Evolutionary conservation across 192 early-diverging fungal species (phyloP), one percentile per base, ranked within the genome.

Genomic region (Backusella circina): DNA sequence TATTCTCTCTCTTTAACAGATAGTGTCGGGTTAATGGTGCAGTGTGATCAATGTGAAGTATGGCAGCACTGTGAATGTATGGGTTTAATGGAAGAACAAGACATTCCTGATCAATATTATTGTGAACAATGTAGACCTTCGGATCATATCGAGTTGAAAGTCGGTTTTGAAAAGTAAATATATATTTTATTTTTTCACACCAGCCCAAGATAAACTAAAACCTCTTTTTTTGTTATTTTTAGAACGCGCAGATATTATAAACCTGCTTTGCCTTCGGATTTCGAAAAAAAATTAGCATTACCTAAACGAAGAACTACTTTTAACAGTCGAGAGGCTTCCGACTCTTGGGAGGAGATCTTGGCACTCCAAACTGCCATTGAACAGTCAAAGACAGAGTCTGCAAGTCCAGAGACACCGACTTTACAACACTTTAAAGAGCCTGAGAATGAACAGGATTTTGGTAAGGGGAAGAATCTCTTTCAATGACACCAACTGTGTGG

Each of bases 11-110:
- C 21, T 26, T 26, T 41, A 41, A 30, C 9, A 84, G 87, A 85
- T 65, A 82, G 93, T 81, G 84, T 89, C 70, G 86, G 89, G 50
- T 84, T 91, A 70, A 96, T 96, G 96, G 94, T 98, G 30, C 94
- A 97, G 81, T 98, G 96, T 83, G 96, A 98, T 76, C 85, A 89
- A 10, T 98, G 96, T 85, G 86, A 91, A 67, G 93, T 95, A 1
- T 98, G 96, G 96, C 96, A 98, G 81, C 96, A 98, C 78, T 92
- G 92, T 66, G 89, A 92, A 16, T 98, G 96, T 80, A 92, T 98
- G 78, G 91, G 92, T 72, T 79, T 98, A 66, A 87, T 86, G 70
- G 88, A 87, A 67, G 89, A 90, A 68, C 85, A 91, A 67, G 91
- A 93, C 23, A 91, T 94, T 44, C 94, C 94, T 23, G 94, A 96